Percentiles rank a stretch among this genome's conserved stretches.
phyloP scores from a whole-genome alignment of 192 early-diverging fungal genomes.

The Mortierella claussenii region DNA sequence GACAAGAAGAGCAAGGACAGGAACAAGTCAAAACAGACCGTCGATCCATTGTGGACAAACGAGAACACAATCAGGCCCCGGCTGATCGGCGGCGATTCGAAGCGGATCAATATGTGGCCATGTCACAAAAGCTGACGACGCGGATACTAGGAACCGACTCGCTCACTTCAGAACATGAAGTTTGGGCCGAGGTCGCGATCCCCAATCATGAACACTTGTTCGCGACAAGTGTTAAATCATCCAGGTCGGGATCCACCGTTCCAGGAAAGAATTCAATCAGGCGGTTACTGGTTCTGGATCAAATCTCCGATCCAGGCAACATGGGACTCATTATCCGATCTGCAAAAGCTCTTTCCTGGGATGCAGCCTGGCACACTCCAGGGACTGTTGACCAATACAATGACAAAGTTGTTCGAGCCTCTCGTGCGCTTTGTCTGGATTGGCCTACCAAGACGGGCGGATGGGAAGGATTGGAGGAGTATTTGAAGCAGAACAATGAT shows the following conservation, averaged over 20 bases:
- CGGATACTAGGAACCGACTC: slow-evolving; percentile 61
- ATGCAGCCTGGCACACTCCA: slow-evolving; percentile 44
- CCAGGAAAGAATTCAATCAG: slow-evolving; percentile 1
- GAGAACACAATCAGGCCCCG: not conserved
- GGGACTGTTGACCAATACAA: slow-evolving; percentile 60
- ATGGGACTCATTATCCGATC: slow-evolving; percentile 59
- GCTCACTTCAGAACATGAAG: slow-evolving; percentile 43
- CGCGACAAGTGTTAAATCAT: not conserved
- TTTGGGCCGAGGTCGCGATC: slow-evolving; percentile 59
- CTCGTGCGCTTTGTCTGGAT: slow-evolving; percentile 51
- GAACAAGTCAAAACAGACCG: not conserved
- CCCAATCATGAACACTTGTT: slow-evolving; percentile 36
- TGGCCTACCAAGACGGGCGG: slow-evolving; percentile 41
- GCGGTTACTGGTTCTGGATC: slow-evolving; percentile 55
- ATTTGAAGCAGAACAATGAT: slow-evolving; percentile 12
- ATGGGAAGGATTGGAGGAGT: slow-evolving; percentile 18
- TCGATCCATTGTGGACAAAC: not conserved
- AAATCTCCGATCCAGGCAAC: slow-evolving; percentile 58
- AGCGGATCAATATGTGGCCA: slow-evolving; percentile 55
- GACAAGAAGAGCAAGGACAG: slow-evolving; percentile 2
- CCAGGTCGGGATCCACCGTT: not conserved
- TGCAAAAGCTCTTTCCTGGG: slow-evolving; percentile 61
- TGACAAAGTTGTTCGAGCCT: slow-evolving; percentile 58
- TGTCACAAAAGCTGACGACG: slow-evolving; percentile 49
- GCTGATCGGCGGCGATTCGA: slow-evolving; percentile 6